Conservation (phyloP, 306 rosid species). For the Fragaria vesca region DNA sequence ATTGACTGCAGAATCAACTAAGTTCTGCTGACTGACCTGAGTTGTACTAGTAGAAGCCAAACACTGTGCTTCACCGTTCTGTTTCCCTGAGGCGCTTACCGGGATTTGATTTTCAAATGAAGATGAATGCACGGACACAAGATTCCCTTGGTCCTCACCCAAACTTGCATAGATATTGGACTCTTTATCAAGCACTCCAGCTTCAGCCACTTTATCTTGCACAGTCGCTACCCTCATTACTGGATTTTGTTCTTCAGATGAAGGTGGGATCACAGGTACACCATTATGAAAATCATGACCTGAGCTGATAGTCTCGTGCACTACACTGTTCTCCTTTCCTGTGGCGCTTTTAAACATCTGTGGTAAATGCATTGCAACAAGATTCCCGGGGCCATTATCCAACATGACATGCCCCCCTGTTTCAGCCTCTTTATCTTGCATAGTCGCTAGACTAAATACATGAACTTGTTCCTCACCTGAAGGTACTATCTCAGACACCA, state of each 20-base stretch:
- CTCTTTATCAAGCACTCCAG: conserved; percentile 13
- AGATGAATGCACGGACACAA: conserved; percentile 20
- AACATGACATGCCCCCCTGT: not conserved
- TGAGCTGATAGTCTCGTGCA: conserved; percentile 19
- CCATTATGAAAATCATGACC: conserved; percentile 18
- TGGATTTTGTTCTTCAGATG: conserved; percentile 6
- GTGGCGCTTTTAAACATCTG: not conserved
- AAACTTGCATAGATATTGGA: not conserved
- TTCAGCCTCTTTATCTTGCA: not conserved
- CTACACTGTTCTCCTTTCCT: not conserved
- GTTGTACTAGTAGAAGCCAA: conserved; percentile 23
- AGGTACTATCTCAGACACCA: not conserved
- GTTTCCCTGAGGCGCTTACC: conserved; percentile 17
- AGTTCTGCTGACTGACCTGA: conserved; percentile 36
- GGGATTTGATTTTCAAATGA: conserved; percentile 30
- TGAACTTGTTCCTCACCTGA: conserved; percentile 9
- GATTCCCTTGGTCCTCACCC: not conserved
- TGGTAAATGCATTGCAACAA: not conserved
- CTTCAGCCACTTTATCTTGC: conserved; percentile 26
- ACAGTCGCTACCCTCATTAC: conserved; percentile 4
- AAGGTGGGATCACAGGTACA: conserved; percentile 6
- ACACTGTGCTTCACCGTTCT: conserved; percentile 19
- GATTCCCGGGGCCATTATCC: not conserved
- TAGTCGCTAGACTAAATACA: not conserved
- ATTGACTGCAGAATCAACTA: conserved; percentile 15